Conservation (phyloP, 192 early-diverging fungal genomes). For the Jimgerdemannia flammicorona region DNA sequence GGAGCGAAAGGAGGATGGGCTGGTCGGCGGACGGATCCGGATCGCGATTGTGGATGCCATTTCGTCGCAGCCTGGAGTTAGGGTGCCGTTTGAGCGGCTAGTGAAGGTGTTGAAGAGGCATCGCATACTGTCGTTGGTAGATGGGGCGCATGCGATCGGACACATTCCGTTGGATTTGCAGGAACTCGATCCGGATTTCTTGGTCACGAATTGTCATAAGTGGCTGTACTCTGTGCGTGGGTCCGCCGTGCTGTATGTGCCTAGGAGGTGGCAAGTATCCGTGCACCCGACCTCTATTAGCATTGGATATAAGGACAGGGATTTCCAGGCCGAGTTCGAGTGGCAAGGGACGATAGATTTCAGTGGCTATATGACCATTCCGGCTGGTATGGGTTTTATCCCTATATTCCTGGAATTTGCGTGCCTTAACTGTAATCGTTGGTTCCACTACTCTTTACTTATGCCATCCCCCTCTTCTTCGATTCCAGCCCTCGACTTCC, state of each 20-base stretch:
- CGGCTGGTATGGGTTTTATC: constrained; percentile 15
- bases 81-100: constrained; percentile 39
- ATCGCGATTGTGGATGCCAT: constrained; percentile 55
- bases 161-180: constrained; percentile 57
- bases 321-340: constrained; percentile 42
- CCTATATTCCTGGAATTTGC: background rate
- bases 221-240: constrained; percentile 58
- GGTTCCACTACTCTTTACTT: constrained; percentile 10
- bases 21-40: constrained; percentile 24
- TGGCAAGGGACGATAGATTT: constrained; percentile 47
- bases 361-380: constrained; percentile 21
- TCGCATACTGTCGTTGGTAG: constrained; percentile 54
- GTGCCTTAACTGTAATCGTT: background rate
- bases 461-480: constrained; percentile 22
- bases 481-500: constrained; percentile 46
- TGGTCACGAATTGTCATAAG: constrained; percentile 67
- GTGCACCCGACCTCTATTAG: constrained; percentile 46
- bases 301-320: constrained; percentile 25
- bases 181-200: constrained; percentile 59
- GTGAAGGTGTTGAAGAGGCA: constrained; percentile 35
- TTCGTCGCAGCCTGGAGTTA: constrained; percentile 46
- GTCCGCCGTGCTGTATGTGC: constrained; percentile 51
- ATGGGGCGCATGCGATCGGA: constrained; percentile 67
- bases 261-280: constrained; percentile 40
- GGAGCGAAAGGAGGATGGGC: constrained; percentile 20